phyloP scores from a whole-genome alignment of 2,329 filamentous ascomycete species.

The Coleophoma cylindrospora region DNA sequence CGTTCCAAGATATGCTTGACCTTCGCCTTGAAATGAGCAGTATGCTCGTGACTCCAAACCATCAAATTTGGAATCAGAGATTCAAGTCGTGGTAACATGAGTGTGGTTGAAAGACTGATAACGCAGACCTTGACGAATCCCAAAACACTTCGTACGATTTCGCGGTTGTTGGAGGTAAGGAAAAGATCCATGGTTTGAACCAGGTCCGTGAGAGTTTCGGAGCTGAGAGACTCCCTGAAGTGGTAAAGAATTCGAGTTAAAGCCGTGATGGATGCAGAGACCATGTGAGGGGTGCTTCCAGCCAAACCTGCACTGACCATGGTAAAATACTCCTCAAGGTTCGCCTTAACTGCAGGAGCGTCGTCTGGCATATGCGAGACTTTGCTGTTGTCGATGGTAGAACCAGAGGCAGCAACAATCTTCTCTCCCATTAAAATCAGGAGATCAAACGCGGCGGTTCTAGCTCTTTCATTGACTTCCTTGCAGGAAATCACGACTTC shows the following conservation, averaged over 20 bases:
- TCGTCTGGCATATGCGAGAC: constrained; percentile 82
- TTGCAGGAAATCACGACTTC: constrained; percentile 97
- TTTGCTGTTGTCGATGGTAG: constrained; percentile 77
- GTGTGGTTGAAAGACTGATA: constrained; percentile 73
- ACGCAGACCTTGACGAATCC: constrained; percentile 97
- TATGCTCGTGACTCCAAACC: constrained; percentile 97
- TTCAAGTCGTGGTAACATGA: constrained; percentile 73
- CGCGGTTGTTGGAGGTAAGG: constrained; percentile 91
- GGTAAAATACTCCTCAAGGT: constrained; percentile 91
- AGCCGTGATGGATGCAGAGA: constrained; percentile 93
- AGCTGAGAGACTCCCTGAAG: constrained; percentile 67
- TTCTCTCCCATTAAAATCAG: constrained; percentile 84
- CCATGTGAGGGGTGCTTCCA: constrained; percentile 92
- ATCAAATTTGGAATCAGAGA: constrained; percentile 85
- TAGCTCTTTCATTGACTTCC: constrained; percentile 92
- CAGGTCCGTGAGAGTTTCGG: constrained; percentile 71
- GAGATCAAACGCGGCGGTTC: constrained; percentile 84
- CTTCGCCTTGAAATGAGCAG: constrained; percentile 93
- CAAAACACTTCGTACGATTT: constrained; percentile 90
- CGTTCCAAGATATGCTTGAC: constrained; percentile 97
- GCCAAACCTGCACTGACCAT: constrained; percentile 97
- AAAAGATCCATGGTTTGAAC: constrained; percentile 96
- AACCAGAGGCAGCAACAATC: constrained; percentile 62
- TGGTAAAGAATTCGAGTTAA: constrained; percentile 91
- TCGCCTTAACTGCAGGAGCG: constrained; percentile 71